Base-by-base conservation (phyloP, 148 eudicot species). In the Diospyros lotus region DNA sequence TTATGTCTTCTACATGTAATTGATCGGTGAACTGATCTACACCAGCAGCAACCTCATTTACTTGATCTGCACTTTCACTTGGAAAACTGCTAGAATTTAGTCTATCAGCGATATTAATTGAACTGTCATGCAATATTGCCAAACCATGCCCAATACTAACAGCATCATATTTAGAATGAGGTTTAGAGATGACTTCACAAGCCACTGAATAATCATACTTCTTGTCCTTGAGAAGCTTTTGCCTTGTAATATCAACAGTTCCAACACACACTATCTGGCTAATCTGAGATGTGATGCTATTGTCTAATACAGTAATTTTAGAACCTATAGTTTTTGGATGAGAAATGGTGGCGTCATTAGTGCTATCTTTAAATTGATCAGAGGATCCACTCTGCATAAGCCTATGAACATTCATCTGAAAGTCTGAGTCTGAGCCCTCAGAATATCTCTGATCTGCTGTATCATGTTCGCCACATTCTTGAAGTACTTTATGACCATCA, bases 341-440 rank as follows among this genome's bases (percentile, higher is more conserved):
- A 58, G 6, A 51, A 74, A 38, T 59, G 17, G 73, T 67, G 54
- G 42, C 59, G 3, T 52, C 62, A 68, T 64, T 61, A 44, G 13
- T 39, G 53, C 45, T 70, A 50, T 66, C 77, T 67, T 61, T 73
- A 52, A 66, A 40, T 50, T 76, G 80, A 59, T 75, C 53, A 72
- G 17, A 6, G 18, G 70, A 72, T 58, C 44, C 43, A 44, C 63
- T 75, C 62, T 38, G 71, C 55, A 66, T 77, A 56, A 61, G 70
- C 63, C 55, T 41, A 60, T 41, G 54, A 69, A 75, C 75, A 64
- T 75, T 74, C 62, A 61, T 69, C 81, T 58, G 68, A 56, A 66
- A 48, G 80, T 69, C 72, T 54, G 54, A 28, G 5, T 75, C 77
- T 51, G 28, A 28, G 28, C 65, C 68, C 17, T 45, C 41, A 8